Evolutionary conservation across 2,329 filamentous ascomycete genomes (phyloP), one percentile per base, ranked within the genome.

Genomic region (Paraphoma sp.): DNA sequence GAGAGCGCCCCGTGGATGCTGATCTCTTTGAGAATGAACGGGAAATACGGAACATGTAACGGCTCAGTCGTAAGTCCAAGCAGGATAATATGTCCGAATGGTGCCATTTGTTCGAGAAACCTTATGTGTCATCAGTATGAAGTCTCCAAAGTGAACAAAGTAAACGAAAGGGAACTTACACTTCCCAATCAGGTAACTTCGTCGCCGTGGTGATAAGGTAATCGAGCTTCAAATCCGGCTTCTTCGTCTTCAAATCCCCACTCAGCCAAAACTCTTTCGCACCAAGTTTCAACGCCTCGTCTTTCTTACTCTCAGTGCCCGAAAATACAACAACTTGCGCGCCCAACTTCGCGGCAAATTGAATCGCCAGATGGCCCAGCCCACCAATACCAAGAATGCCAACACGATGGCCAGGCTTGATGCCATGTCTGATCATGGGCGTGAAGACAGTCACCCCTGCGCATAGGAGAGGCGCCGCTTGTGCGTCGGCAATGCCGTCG

Each of bases 281-380:
- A 40, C 88, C 87, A 2, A 90, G 78, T 65, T 82, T 70, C 51
- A 77, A 71, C 0, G 89, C 88, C 65, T 92, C 90, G 0, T 86
- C 82, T 57, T 83, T 83, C 81, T 93, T 93, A 60, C 80, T 81
- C 55, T 86, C 83, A 7, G 86, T 86, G 0, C 85, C 84, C 14
- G 85, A 88, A 45, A 93, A 81, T 0, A 88, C 90, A 1, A 86
- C 86, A 6, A 90, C 85, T 56, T 85, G 82, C 74, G 88, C 92
- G 4, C 90, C 90, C 89, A 92, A 91, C 75, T 87, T 86, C 50
- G 80, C 80, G 10, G 89, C 89, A 71, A 88, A 93, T 72, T 92
- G 89, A 30, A 93, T 86, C 0, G 89, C 90, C 30, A 93, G 74
- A 74, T 93, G 90, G 2, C 90, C 90, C 0, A 93, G 81, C 29